Base-by-base conservation (phyloP, 345 rosid species). In the Raphanus sativus region DNA sequence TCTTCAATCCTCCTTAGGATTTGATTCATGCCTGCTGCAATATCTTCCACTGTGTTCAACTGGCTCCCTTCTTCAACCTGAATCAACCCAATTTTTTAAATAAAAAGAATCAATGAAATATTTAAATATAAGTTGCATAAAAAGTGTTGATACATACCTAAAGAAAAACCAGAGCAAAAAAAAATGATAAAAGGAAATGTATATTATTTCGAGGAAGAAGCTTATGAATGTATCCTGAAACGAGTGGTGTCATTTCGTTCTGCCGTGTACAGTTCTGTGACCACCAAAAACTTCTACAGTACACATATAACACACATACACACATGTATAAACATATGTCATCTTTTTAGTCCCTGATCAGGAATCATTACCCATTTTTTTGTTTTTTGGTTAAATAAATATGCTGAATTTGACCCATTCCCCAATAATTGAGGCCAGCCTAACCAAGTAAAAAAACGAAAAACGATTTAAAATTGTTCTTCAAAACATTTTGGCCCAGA, bases 31-130 rank as follows among this genome's bases (percentile, higher is more conserved):
- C 90, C 95, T 2, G 90, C 87, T 50, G 97, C 97, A 67, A 93
- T 86, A 72, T 89, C 98, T 61, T 93, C 98, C 77, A 90, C 92
- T 24, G 96, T 88, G 29, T 80, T 89, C 66, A 91, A 67, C 24
- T 86, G 92, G 83, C 93, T 80, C 26, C 93, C 97, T 83, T 93
- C 98, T 69, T 91, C 98, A 40, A 85, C 85, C 98, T 93, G 85
- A 52, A 55, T n/a, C 50, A 52, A 52, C 59, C 59, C 59, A 52
- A 15, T 16, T 6, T 52, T 52, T 52, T 15, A 21, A 21, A 16
- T 6, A 6, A 52, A 52, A 52, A 52, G 17, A 16, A 16, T 7
- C 25, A 52, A 6, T 6, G 7, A 59, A 13, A 71, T 3, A 16
- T 38, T n/a, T 60, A 15, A 12, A 45, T 30, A 28, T 12, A 48